phyloP scores from a whole-genome alignment of 352 stramenopile genomes.

The Phytophthora sansomeana region DNA sequence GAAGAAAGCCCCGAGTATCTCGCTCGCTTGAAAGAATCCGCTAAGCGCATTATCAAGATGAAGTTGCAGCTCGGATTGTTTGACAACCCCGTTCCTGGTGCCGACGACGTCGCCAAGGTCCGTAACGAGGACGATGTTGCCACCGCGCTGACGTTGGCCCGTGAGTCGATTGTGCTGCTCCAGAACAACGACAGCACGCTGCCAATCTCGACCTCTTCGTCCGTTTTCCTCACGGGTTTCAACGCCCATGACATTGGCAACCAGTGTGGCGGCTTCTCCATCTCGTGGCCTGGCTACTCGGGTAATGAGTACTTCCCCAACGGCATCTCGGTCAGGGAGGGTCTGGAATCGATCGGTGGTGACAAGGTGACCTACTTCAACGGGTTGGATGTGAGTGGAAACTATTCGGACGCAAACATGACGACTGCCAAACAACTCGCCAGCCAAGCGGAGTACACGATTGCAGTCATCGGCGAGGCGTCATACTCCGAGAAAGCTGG shows the following conservation, averaged over 20 bases:
- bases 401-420: conserved; percentile 48
- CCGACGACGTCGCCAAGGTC: conserved; percentile 48
- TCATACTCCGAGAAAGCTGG: conserved; percentile 85
- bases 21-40: conserved; percentile 59
- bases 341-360: conserved; percentile 39
- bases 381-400: conserved; percentile 48
- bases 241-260: conserved; percentile 39
- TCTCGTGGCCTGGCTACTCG: no score
- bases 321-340: conserved; percentile 60
- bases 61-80: conserved; percentile 76
- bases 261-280: conserved; percentile 32
- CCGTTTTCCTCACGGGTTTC: conserved; percentile 42
- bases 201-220: conserved; percentile 39
- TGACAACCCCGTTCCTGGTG: conserved; percentile 54
- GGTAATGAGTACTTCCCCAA: conserved; percentile 53
- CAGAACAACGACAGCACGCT: conserved; percentile 74
- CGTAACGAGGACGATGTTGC: conserved; percentile 51
- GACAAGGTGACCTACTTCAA: conserved; percentile 59
- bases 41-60: conserved; percentile 64
- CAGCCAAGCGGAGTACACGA: conserved; percentile 51
- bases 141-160: conserved; percentile 60
- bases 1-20: conserved; percentile 43
- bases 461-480: conserved; percentile 77
- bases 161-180: conserved; percentile 78
- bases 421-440: conserved; percentile 61